Evolutionary conservation across 768 basidiomycete genomes (phyloP).

Genomic region (Kwoniella sp.): DNA sequence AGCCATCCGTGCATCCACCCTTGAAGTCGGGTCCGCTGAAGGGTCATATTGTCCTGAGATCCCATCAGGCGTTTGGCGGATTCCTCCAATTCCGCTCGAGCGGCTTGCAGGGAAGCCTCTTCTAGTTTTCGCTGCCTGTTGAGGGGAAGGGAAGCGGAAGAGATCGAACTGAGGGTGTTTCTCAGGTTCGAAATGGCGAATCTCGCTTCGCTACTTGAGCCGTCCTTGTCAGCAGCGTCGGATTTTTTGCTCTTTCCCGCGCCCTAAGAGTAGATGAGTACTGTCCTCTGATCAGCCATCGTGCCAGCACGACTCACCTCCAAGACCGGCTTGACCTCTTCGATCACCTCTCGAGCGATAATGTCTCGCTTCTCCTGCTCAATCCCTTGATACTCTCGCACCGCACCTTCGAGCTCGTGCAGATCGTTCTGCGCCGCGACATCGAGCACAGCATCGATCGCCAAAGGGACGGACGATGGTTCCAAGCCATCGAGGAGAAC

Average conservation of each 20-base stretch:
- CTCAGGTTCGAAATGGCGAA: constrained; percentile 45
- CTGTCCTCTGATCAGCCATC: neutral
- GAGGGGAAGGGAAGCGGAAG: constrained; percentile 21
- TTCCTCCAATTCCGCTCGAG: constrained; percentile 39
- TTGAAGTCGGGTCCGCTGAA: constrained; percentile 37
- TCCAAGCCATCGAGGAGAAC: constrained; percentile 23
- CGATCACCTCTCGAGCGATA: constrained; percentile 20
- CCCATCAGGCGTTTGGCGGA: constrained; percentile 24
- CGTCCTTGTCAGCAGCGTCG: neutral
- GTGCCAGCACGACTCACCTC: constrained; percentile 16
- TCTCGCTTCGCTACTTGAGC: constrained; percentile 16
- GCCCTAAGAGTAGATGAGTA: neutral
- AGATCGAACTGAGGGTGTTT: constrained; percentile 54
- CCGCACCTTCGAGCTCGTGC: constrained; percentile 15
- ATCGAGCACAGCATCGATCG: constrained; percentile 23
- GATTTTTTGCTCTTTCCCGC: constrained; percentile 13
- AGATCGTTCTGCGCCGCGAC: constrained; percentile 21
- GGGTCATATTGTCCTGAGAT: constrained; percentile 13
- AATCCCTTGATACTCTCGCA: constrained; percentile 22
- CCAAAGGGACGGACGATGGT: constrained; percentile 27
- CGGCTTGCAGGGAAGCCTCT: constrained; percentile 39
- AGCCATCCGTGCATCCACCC: constrained; percentile 46
- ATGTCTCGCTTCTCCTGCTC: constrained; percentile 28
- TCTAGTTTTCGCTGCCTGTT: constrained; percentile 41
- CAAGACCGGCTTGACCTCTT: constrained; percentile 38